Evolutionary conservation across 495 filamentous ascomycete species (phyloP), one percentile per base, ranked within the genome.

Genomic region (Emericellopsis terricola): DNA sequence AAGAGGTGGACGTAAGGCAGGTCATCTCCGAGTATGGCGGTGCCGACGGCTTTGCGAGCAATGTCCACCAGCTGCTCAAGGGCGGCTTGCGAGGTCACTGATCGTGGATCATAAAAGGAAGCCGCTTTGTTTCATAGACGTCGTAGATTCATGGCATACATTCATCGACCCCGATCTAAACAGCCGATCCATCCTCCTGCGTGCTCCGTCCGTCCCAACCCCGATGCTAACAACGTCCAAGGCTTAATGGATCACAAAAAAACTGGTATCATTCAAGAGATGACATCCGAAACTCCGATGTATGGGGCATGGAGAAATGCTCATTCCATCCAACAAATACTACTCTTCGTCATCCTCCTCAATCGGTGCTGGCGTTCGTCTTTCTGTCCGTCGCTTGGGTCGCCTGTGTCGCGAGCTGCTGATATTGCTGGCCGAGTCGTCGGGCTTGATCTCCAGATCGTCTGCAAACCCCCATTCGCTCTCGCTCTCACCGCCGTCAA

Each of bases 401-500:
- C 80, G 58, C 33, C 81, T 64, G 19, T 72, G 62, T 36, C 81
- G 62, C 37, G 71, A 78, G 27, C 73, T 80, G 42, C 73, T 78
- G 35, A 94, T 81, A 43, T 94, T 93, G 52, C 84, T 93, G 10
- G 89, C 89, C 26, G 62, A 68, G 47, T 78, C 73, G 45, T 78
- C 73, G 1, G 73, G 73, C 16, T 71, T 74, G n/a, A 92, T 54
- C 18, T 35, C 33, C 33, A 35, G 14, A 27, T 75, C 69, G 24
- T 73, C 70, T n/a, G n/a, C n/a, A 19, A 76, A 78, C 26, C 75
- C 72, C 46, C 70, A 74, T 32, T 74, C 71, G 34, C 66, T 69
- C 33, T 74, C 71, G 36, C 68, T 69, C 51, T 53, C 49, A 5
- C 20, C 33, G 6, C 34, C 46, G 14, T 65, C 63, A 36, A 71